Evolutionary conservation across 129 eudicot genomes (phyloP).

Genomic region (Apium graveolens): DNA sequence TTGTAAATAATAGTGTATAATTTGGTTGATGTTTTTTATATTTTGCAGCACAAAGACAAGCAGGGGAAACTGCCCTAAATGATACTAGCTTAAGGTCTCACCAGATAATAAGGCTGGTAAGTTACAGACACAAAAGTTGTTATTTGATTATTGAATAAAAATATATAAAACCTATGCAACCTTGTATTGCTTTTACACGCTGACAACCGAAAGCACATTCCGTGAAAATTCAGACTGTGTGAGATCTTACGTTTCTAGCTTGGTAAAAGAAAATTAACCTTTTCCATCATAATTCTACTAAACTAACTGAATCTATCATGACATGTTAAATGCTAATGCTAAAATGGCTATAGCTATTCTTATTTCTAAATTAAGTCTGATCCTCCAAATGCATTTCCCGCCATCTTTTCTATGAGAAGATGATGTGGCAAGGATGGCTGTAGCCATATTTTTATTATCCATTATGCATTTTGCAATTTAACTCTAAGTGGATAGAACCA

Average conservation of each 20-base stretch:
- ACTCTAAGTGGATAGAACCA: background rate
- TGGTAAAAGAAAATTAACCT: conserved; percentile 36
- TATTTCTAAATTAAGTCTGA: no score
- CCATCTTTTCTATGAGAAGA: no score
- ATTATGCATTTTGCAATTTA: background rate
- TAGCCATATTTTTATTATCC: background rate
- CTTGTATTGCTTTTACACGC: conserved; percentile 21
- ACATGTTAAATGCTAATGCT: background rate
- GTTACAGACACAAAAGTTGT: conserved; percentile 8
- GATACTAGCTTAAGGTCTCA: conserved; percentile 94
- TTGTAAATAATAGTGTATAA: background rate
- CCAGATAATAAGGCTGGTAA: conserved; percentile 96
- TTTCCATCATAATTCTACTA: background rate
- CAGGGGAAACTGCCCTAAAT: conserved; percentile 94
- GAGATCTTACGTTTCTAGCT: conserved; percentile 84
- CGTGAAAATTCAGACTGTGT: conserved; percentile 86
- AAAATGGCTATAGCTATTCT: background rate
- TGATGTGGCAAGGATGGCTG: no score
- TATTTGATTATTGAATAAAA: conserved; percentile 9
- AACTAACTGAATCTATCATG: background rate
- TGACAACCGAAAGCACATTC: conserved; percentile 95
- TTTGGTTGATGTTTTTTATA: conserved; percentile 3
- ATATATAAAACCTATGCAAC: background rate
- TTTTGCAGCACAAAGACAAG: conserved; percentile 91
- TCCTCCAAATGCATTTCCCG: no score